These are phyloP conservation scores for Ulota crispa DNA, from an alignment of 225 moss, liverwort and hornwort genomes.

Conservation along the genomic window DNA sequence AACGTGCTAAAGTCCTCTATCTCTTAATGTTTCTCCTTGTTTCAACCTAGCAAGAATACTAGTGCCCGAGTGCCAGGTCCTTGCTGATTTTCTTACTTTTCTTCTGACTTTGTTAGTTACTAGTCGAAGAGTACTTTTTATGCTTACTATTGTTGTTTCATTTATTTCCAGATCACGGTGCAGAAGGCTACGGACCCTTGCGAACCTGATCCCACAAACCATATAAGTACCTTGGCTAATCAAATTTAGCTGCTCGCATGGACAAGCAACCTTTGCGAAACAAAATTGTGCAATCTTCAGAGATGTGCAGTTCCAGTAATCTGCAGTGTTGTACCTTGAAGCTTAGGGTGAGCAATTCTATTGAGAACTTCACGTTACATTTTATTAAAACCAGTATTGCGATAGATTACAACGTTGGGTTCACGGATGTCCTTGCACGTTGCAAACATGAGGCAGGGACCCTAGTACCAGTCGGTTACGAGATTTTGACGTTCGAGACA, in stretches of 20 bases:
- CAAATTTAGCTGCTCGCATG: slow-evolving; percentile 18
- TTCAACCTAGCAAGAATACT: neutral
- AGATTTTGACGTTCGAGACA: slow-evolving; percentile 38
- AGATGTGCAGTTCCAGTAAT: slow-evolving; percentile 18
- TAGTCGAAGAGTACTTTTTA: neutral
- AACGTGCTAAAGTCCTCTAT: neutral
- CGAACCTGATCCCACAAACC: slow-evolving; percentile 17
- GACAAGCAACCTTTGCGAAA: neutral
- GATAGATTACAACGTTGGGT: slow-evolving; percentile 6
- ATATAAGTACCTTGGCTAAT: slow-evolving; percentile 14
- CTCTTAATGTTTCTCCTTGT: neutral
- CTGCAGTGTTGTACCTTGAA: slow-evolving; percentile 6
- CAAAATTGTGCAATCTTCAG: slow-evolving; percentile 8
- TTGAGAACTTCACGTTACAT: neutral
- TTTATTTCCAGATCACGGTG: slow-evolving; percentile 33
- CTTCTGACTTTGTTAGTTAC: neutral
- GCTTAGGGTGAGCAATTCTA: slow-evolving; percentile 13
- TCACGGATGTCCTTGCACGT: slow-evolving; percentile 10
- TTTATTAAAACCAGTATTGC: slow-evolving; percentile 15
- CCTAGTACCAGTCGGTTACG: slow-evolving; percentile 10
- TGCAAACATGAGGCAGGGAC: slow-evolving; percentile 18
- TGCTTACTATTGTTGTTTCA: slow-evolving; percentile 15
- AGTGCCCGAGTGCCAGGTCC: neutral
- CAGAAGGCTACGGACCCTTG: slow-evolving; percentile 15
- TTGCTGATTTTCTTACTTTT: slow-evolving; percentile 5